Evolutionary conservation across 2,329 filamentous ascomycete genomes (phyloP), one percentile per base, ranked within the genome.

Genomic region (Fusarium mangiferae): DNA sequence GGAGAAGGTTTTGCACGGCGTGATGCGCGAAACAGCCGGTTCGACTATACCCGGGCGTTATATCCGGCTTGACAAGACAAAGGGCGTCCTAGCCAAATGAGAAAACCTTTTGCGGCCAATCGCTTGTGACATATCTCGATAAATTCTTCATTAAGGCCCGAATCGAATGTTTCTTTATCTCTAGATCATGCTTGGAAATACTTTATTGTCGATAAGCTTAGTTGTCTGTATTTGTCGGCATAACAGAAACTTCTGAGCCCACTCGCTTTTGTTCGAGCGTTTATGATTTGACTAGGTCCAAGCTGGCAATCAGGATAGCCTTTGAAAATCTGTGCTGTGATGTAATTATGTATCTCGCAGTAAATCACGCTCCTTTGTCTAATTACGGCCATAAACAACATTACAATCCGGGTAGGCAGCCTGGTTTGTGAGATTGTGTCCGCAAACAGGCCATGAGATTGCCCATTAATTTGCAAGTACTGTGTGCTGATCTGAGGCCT

Each of bases 291-390:
- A 26, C 26, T 26, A 26, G 26, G 26, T 26, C 26, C 4, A 26
- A 26, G 26, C 26, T 26, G 6, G 26, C 4, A 6, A 26, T 26
- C 26, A 26, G 26, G 26, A 26, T 26, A 26, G 26, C 26, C 26
- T 26, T 26, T 26, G 26, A 26, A 26, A 26, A 26, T 26, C 26
- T 26, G 4, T 30, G 11, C 30, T 28, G 7, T 13, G 8, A 15
- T 28, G 2, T 6, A 4, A 30, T 8, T 22, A 8, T 12, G 9
- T 22, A 15, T 17, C 14, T 15, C 9, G 1, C 0, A 42, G 3
- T 4, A 22, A 22, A 8, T 22, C 13, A 30, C 6, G 22, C 15
- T 48, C 22, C 1, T 1, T 11, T 6, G 3, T 22, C 7, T 28
- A 14, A 30, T 30, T 30, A 26, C 6, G 5, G 14, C 26, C 2